Conservation (phyloP, 176 grass and related monocot genomes). For the Pontederia paniculata region DNA sequence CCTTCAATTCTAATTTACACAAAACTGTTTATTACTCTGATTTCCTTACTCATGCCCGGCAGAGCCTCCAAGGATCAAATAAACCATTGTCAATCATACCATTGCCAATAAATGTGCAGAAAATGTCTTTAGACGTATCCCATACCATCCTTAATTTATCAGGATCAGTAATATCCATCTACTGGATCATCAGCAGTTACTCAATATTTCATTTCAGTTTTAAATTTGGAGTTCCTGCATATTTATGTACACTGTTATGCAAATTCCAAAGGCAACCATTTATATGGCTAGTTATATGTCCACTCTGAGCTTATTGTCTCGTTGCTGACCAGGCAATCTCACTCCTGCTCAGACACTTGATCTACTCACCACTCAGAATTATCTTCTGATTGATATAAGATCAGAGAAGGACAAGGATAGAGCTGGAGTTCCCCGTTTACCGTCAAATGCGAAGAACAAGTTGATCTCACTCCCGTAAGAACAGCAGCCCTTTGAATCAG, state of each 20-base stretch:
- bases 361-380: conserved; percentile 32
- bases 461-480: conserved; percentile 63
- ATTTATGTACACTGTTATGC: neutral
- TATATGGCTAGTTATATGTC: no score
- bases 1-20: no score
- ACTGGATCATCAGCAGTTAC: neutral
- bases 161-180: no score
- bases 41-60: no score
- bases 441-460: conserved; percentile 54
- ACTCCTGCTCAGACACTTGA: conserved; percentile 66
- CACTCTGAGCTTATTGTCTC: neutral
- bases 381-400: conserved; percentile 66
- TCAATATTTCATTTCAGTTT: no score
- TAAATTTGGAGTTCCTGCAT: conserved; percentile 1
- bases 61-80: no score
- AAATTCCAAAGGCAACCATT: no score
- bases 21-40: no score
- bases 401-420: conserved; percentile 85
- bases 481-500: neutral
- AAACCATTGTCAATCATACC: no score
- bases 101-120: no score
- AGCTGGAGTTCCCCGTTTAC: conserved; percentile 74
- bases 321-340: conserved; percentile 38
- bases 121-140: no score
- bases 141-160: no score